Evolutionary conservation across 495 filamentous ascomycete species (phyloP).

Genomic region (Chlorociboria aeruginascens): DNA sequence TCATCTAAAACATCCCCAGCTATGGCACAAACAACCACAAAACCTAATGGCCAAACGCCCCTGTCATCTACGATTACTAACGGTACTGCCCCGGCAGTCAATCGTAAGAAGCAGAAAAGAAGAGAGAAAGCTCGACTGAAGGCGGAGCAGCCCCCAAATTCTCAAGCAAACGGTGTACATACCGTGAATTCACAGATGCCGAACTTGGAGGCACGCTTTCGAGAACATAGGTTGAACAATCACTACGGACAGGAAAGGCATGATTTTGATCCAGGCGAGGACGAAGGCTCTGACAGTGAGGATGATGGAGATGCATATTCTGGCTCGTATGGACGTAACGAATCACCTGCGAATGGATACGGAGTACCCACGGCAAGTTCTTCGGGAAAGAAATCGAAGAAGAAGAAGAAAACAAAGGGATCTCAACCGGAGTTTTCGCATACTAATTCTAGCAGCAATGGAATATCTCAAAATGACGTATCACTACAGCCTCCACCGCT

Average conservation of each 20-base stretch:
- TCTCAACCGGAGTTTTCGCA: constrained; percentile 1
- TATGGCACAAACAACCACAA: constrained; percentile 28
- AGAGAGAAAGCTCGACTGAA: constrained; percentile 65
- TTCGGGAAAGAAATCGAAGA: constrained; percentile 46
- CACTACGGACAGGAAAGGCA: constrained; percentile 10
- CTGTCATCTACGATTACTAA: constrained; percentile 10
- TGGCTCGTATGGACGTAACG: constrained; percentile 24
- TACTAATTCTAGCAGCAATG: constrained; percentile 17
- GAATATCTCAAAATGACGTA: constrained; percentile 17
- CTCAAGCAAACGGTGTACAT: constrained; percentile 9
- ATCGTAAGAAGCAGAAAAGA: constrained; percentile 88
- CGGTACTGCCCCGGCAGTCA: constrained; percentile 36
- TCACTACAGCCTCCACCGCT: constrained; percentile 12
- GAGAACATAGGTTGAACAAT: constrained; percentile 14
- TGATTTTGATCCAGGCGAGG: constrained; percentile 22
- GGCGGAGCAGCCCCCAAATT: constrained; percentile 28
- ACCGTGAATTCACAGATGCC: constrained; percentile 13
- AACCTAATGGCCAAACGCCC: constrained; percentile 16
- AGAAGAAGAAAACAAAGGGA: constrained; percentile 44
- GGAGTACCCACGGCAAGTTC: constrained; percentile 19
- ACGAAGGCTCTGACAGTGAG: constrained; percentile 33
- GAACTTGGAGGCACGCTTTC: constrained; percentile 17
- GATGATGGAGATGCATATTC: constrained; percentile 32
- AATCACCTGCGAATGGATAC: constrained; percentile 18
- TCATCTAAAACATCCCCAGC: constrained; percentile 30